Conservation (phyloP, 2,329 filamentous ascomycete species). For the Alternaria longipes region DNA sequence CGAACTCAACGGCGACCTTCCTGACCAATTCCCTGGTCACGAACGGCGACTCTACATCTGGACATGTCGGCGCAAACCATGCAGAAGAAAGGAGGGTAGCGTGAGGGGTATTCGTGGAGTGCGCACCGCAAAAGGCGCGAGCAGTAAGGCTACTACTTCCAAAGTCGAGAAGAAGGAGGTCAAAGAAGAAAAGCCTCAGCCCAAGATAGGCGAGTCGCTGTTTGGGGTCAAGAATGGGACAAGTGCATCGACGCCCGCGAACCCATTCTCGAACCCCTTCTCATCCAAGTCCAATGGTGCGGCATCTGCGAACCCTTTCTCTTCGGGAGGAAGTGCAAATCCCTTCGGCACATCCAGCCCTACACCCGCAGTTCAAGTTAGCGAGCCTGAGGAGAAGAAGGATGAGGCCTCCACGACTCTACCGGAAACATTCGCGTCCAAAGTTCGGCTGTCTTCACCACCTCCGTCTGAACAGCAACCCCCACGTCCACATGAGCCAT, state of each 20-base stretch:
- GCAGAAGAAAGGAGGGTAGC: constrained; percentile 83
- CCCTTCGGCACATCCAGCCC: constrained; percentile 56
- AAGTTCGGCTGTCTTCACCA: constrained; percentile 64
- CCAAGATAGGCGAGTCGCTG: constrained; percentile 70
- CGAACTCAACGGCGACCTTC: constrained; percentile 90
- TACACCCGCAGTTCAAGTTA: constrained; percentile 40
- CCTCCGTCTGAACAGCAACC: constrained; percentile 47
- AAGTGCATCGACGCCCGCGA: constrained; percentile 29
- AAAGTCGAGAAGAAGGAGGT: constrained; percentile 32
- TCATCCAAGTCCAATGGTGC: constrained; percentile 54
- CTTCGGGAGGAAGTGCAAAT: constrained; percentile 41
- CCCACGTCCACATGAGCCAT: constrained; percentile 68
- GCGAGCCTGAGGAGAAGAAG: constrained; percentile 26
- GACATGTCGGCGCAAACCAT: constrained; percentile 78
- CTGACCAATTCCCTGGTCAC: constrained; percentile 84
- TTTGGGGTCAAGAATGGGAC: constrained; percentile 69
- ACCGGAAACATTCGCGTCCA: constrained; percentile 78
- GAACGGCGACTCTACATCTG: constrained; percentile 90
- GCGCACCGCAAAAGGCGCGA: constrained; percentile 58
- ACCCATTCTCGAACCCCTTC: constrained; percentile 66
- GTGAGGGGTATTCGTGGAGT: constrained; percentile 78
- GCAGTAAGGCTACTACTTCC: constrained; percentile 26
- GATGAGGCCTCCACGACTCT: constrained; percentile 61
- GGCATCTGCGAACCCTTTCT: constrained; percentile 65
- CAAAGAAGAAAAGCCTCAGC: constrained; percentile 50